Conservation (phyloP, 768 basidiomycete genomes). For the Suillus decipiens region DNA sequence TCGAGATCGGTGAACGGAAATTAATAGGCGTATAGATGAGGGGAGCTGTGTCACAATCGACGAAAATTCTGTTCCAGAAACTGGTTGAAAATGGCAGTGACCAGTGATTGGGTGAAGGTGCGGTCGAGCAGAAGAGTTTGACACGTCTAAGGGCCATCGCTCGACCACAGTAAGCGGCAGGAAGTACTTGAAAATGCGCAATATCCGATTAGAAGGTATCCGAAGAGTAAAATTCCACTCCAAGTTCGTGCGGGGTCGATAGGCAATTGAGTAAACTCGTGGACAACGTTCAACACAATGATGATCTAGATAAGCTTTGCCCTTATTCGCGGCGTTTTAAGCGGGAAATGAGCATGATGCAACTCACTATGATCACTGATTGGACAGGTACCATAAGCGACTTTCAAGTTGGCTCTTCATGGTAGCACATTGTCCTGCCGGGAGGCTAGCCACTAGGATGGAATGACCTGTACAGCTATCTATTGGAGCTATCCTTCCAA, state of each 20-base stretch:
- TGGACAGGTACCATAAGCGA: background rate
- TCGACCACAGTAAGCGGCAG: background rate
- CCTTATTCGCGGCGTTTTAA: conserved; percentile 1
- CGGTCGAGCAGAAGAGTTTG: background rate
- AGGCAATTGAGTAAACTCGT: background rate
- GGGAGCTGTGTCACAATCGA: background rate
- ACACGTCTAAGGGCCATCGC: background rate
- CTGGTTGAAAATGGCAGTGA: background rate
- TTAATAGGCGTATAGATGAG: background rate
- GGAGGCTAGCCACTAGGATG: background rate
- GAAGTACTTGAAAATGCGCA: background rate
- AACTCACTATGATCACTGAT: background rate
- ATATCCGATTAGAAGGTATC: background rate
- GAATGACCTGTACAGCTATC: background rate
- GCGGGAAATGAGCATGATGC: background rate
- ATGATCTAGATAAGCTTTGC: background rate
- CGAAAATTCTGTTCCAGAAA: background rate
- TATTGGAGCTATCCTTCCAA: background rate
- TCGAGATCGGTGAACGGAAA: background rate
- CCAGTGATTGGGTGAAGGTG: background rate
- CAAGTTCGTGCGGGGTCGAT: background rate
- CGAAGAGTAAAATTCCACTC: background rate
- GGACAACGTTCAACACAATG: background rate
- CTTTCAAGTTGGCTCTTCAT: background rate
- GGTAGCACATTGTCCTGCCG: background rate